Percentiles rank a stretch among this genome's conserved stretches.
These are phyloP conservation scores for Centrapalus pauciflorus DNA, from an alignment of 129 eudicot species.

Conservation along the genomic window DNA sequence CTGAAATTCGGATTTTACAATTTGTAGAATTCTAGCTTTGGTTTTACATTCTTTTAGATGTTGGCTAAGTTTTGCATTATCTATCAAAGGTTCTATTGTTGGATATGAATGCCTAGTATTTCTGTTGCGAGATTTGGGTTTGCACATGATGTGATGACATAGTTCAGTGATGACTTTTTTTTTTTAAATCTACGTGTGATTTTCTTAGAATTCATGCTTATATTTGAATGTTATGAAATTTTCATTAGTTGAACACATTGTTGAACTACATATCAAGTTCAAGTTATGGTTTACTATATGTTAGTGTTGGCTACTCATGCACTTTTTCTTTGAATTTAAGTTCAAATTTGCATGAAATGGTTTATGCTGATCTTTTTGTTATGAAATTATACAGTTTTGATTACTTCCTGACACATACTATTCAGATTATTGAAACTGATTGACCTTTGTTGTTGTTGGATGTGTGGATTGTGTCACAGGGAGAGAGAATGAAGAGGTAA, in stretches of 20 bases:
- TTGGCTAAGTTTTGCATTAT: background rate
- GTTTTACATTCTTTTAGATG: background rate
- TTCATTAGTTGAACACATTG: no score
- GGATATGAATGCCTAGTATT: background rate
- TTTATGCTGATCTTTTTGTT: background rate
- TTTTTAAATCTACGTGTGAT: background rate
- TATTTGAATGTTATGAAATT: background rate
- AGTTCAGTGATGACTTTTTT: background rate
- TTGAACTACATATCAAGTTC: background rate
- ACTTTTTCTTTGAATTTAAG: background rate
- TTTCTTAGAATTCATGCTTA: background rate
- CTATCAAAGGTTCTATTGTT: background rate
- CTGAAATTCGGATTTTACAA: background rate
- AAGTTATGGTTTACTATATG: background rate
- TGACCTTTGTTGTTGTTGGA: background rate
- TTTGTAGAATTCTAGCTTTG: background rate
- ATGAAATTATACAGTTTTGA: background rate
- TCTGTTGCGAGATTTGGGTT: background rate
- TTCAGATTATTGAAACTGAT: background rate
- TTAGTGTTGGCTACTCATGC: background rate
- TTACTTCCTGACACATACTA: background rate
- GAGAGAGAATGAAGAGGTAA: constrained; percentile 29
- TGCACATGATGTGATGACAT: background rate
- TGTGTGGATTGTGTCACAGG: constrained; percentile 9
- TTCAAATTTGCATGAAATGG: background rate